Evolutionary conservation across 2,329 filamentous ascomycete genomes (phyloP).

Genomic region (Arthroderma sp.): DNA sequence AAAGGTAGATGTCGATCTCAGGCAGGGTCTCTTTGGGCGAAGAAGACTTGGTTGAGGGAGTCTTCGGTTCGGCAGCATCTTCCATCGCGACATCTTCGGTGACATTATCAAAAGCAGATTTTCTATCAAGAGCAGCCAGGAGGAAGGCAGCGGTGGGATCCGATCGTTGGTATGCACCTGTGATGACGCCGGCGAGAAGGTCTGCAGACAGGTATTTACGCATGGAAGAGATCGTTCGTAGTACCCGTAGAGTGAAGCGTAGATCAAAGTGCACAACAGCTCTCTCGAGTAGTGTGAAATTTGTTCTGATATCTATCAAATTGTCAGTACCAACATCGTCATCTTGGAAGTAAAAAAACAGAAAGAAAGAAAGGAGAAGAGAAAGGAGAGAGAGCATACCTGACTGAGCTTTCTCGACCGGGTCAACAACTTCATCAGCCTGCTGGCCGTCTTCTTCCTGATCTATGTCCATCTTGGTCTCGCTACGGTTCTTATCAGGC

Average conservation of each 20-base stretch:
- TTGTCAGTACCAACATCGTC: not conserved
- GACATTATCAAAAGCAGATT: conserved; percentile 51
- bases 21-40: conserved; percentile 62
- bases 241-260: conserved; percentile 83
- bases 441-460: conserved; percentile 32
- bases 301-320: conserved; percentile 74
- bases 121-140: conserved; percentile 56
- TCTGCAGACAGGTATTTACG: conserved; percentile 80
- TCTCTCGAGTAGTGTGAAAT: conserved; percentile 81
- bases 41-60: conserved; percentile 25
- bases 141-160: conserved; percentile 58
- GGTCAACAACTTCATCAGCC: conserved; percentile 33
- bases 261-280: conserved; percentile 89
- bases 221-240: conserved; percentile 89
- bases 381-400: conserved; percentile 22
- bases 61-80: conserved; percentile 44
- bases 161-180: conserved; percentile 62
- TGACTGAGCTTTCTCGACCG: conserved; percentile 40
- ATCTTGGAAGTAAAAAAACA: not conserved
- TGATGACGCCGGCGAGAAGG: conserved; percentile 67
- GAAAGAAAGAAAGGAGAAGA: no score
- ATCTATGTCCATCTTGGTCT: conserved; percentile 57
- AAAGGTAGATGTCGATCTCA: conserved; percentile 79
- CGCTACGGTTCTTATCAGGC: conserved; percentile 52
- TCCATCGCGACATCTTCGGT: conserved; percentile 57